Base-by-base conservation (phyloP, 176 grass and related monocot genomes). In the Zoysia japonica region DNA sequence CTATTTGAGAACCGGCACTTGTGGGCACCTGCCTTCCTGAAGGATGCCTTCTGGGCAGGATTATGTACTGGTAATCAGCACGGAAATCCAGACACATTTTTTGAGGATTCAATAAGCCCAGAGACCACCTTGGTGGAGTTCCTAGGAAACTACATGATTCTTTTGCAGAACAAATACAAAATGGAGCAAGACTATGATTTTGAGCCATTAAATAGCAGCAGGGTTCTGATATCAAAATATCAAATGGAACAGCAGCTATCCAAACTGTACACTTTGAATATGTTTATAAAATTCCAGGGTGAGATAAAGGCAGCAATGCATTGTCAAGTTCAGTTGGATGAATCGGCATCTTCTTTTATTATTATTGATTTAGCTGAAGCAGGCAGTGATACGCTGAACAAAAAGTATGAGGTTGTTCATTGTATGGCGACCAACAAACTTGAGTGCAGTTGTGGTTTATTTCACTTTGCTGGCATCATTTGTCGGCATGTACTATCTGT, bases 171-270 rank as follows among this genome's bases (percentile, higher is more conserved):
- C 61, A 94, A 88, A 54, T 84, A 94, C 84, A 85, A 88, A 86
- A 78, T 88, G 76, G 88, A 94, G 75, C 70, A 82, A 36, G 80
- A 86, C 9, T 83, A 79, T 64, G 91, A 94, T 84, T 88, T 94
- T 50, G 77, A 94, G 20, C 88, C 91, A 48, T 82, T 83, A 53
- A 79, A 44, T 72, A 73, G 50, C 67, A 72, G 41, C 57, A 85
- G 67, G 50, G 51, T 84, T 11, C 71, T 86, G 17, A 74, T 94
- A 62, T 88, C 91, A 51, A 88, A 94, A 70, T 91, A 66, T 53
- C 91, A 44, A 51, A 84, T 91, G 83, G 91, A 91, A 88, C 85
- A 94, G 42, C 86, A 94, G 83, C 72, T 91, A 78, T 91, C 91
- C 62, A 83, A 83, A 86, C 44, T 94, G 43, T 91, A 94, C 75